Evolutionary conservation across 176 grass and related monocot species (phyloP).

Genomic region (Tillandsia leiboldiana): DNA sequence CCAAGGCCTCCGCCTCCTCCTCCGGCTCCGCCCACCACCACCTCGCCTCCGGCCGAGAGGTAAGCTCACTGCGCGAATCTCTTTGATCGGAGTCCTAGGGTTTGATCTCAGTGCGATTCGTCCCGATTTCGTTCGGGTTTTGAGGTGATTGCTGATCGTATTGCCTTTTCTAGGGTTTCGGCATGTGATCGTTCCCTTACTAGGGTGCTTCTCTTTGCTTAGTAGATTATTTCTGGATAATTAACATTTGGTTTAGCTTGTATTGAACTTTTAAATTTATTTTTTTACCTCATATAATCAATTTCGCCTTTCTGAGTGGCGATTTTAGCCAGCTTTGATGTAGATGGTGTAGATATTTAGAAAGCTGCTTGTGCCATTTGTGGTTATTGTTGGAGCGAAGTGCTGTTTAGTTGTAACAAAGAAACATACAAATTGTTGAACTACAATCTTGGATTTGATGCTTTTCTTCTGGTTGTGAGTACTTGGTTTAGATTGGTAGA

Average conservation of each 20-base stretch:
- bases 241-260: constrained; percentile 13
- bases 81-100: constrained; percentile 13
- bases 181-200: background rate
- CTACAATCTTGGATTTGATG: too few species aligned
- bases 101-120: background rate
- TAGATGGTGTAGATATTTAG: too few species aligned
- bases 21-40: constrained; percentile 33
- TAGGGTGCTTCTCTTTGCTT: too few species aligned
- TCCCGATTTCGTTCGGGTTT: background rate
- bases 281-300: background rate
- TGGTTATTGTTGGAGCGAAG: too few species aligned
- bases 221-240: constrained; percentile 1
- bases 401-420: too few species aligned
- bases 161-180: background rate
- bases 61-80: background rate
- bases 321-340: too few species aligned
- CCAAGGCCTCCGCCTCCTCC: constrained; percentile 32
- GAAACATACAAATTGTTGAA: too few species aligned
- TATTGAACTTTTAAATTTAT: background rate
- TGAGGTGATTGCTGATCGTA: background rate
- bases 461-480: too few species aligned
- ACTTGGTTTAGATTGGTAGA: too few species aligned
- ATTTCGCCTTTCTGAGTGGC: too few species aligned
- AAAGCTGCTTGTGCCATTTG: too few species aligned
- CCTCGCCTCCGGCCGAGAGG: constrained; percentile 64